Evolutionary conservation across 2,329 filamentous ascomycete species (phyloP).

Genomic region (Cordyceps pruinosa): DNA sequence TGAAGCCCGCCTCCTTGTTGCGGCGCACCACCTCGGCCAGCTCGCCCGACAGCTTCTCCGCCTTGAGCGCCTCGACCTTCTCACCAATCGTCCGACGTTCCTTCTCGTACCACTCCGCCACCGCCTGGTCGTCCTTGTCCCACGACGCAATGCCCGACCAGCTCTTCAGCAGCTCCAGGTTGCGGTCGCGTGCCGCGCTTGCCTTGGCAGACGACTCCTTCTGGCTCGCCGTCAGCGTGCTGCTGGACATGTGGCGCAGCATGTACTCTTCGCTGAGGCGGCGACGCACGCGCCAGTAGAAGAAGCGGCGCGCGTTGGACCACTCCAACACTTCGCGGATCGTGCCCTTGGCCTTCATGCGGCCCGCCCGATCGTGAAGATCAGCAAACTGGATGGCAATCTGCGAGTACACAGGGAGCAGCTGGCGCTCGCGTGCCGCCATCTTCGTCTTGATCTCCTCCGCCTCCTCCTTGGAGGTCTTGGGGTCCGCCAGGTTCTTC

Average conservation of each 20-base stretch:
- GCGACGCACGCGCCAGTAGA: constrained; percentile 98
- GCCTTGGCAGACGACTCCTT: constrained; percentile 34
- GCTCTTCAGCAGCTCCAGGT: constrained; percentile 69
- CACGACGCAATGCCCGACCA: constrained; percentile 79
- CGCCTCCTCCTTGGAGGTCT: constrained; percentile 65
- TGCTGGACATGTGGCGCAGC: constrained; percentile 72
- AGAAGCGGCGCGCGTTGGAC: constrained; percentile 89
- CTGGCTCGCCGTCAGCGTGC: constrained; percentile 24
- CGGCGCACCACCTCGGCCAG: constrained; percentile 38
- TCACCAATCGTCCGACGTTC: constrained; percentile 76
- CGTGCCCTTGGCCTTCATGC: constrained; percentile 96
- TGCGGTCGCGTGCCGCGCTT: constrained; percentile 52
- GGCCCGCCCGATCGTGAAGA: constrained; percentile 89
- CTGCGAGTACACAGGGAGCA: constrained; percentile 89
- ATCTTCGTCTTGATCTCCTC: constrained; percentile 78
- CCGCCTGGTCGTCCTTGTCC: constrained; percentile 69
- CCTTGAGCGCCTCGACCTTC: constrained; percentile 80
- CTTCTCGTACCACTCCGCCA: constrained; percentile 93
- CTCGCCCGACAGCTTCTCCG: constrained; percentile 53
- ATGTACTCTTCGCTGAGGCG: constrained; percentile 97
- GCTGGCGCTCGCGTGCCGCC: constrained; percentile 74
- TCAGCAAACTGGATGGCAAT: constrained; percentile 97
- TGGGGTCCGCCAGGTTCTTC: constrained; percentile 59
- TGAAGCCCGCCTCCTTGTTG: constrained; percentile 63
- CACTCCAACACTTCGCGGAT: constrained; percentile 81